Conservation (phyloP, 2,329 filamentous ascomycete genomes). For the Neophaeococcomyces aloes region DNA sequence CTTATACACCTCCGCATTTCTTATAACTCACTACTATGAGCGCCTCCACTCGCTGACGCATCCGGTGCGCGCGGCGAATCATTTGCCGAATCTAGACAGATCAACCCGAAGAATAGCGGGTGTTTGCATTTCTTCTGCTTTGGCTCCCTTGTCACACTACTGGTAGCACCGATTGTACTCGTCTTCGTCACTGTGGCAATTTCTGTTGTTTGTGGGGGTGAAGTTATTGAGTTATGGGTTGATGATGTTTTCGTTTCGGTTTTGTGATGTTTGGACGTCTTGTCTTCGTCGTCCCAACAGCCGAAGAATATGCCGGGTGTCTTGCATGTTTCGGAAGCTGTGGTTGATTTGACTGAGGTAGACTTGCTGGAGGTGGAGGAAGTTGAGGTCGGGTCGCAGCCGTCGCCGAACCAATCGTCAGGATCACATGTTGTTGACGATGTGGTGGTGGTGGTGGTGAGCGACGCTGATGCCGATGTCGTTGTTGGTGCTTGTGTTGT, state of each 20-base stretch:
- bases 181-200: slow-evolving; percentile 15
- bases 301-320: slow-evolving; percentile 50
- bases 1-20: not conserved
- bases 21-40: slow-evolving; percentile 5
- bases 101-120: slow-evolving; percentile 22
- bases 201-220: slow-evolving; percentile 10
- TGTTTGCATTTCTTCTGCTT: slow-evolving; percentile 19
- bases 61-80: not conserved
- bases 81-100: slow-evolving; percentile 20
- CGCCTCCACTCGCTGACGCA: not conserved
- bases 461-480: slow-evolving; percentile 7
- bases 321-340: slow-evolving; percentile 30
- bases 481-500: slow-evolving; percentile 18
- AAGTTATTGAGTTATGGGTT: slow-evolving; percentile 24
- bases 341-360: slow-evolving; percentile 2
- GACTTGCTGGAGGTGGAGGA: slow-evolving; percentile 13
- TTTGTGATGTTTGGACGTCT: not conserved
- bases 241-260: slow-evolving; percentile 22
- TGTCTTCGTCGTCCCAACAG: slow-evolving; percentile 33
- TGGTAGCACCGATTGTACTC: slow-evolving; percentile 23
- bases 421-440: slow-evolving; percentile 4
- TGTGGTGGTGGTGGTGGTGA: not conserved
- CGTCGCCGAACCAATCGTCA: slow-evolving; percentile 3
- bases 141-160: slow-evolving; percentile 9
- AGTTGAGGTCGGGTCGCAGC: not conserved